Base-by-base conservation (phyloP, 2,329 filamentous ascomycete genomes). In the Emydomyces testavorans region DNA sequence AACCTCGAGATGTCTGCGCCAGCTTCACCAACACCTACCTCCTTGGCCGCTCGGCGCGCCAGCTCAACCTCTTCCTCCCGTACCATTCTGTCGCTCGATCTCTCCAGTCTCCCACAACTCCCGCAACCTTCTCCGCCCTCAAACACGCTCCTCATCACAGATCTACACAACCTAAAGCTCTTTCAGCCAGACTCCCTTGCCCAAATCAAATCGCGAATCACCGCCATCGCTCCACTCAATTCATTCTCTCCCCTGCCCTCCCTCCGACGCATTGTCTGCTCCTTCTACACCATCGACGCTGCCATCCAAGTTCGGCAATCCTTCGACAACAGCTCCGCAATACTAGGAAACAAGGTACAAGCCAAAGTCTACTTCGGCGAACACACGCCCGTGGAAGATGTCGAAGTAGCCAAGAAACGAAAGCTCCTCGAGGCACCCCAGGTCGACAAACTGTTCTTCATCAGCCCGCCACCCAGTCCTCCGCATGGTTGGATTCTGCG, bases 401-500 rank as follows among this genome's bases (percentile, higher is more conserved):
- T 44, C 7, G 57, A 59, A 50, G 52, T 63, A 6, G 52, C 52
- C 10, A 56, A 55, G 18, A 62, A 63, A 24, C 64, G 60, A 38
- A 69, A 71, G 43, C 71, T 76, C 48, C 68, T 79, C 7, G 65
- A 75, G 49, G 70, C 72, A 4, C 79, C 79, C 1, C 73, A 79
- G 48, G 66, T 70, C 43, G 71, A 77, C 50, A 80, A 79, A 58
- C 65, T 81, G 37, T 81, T 82, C 70, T 82, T 82, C 63, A 82
- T 82, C 63, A 74, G 70, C 37, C 79, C 79, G 44, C 79, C 79
- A 10, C 79, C 79, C 0, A 74, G 69, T 50, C 79, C 79, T 38
- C 79, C 79, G 1, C 75, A 79, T 60, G 79, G 79, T 40, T 82
- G 79, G 79, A 75, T 78, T 60, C 71, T 78, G 66, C 71, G 72